Base-by-base conservation (phyloP, 306 rosid genomes). In the Lotus japonicus region DNA sequence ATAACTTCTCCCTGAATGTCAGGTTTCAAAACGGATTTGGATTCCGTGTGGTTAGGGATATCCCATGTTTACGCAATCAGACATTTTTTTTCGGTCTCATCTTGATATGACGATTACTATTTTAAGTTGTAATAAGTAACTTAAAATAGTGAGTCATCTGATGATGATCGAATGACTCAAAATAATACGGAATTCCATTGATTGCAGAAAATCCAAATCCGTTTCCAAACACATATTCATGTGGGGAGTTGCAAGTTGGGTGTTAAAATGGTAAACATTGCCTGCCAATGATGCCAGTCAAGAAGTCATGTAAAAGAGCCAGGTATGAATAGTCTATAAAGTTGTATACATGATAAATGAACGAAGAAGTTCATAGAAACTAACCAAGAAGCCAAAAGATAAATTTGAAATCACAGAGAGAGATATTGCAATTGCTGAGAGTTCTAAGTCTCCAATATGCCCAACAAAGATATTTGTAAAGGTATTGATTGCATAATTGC, bases 321-420 rank as follows among this genome's bases (percentile, higher is more conserved):
- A 62, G 11, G 15, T 38, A 57, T 14, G 55, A 35, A 48, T 45
- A 14, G 9, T 15, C 4, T 52, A 52, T 14, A 49, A 15, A 11
- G 12, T 38, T 7, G 0, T 26, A 2, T 4, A 36, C 35, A 17
- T 9, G 7, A 11, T 31, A 44, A 64, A 7, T 15, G 11, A 63
- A 45, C 6, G 2, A 21, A 36, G 15, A 36, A 51, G 51, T n/a
- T 21, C 8, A 49, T 56, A 58, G 71, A 62, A 75, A 56, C 87
- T 76, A 68, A 90, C 97, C 98, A 92, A 80, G 85, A 92, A 90
- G 54, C 97, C 97, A 50, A 92, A 92, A 13, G 96, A 82, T 82
- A 89, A 85, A 73, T 89, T 92, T 42, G 95, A 74, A 66, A 92
- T 19, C 55, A 92, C 92, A 14, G 96, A 89, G 6, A 92, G 81